phyloP scores from a whole-genome alignment of 2,329 filamentous ascomycete genomes.

The Didymella keratinophila region DNA sequence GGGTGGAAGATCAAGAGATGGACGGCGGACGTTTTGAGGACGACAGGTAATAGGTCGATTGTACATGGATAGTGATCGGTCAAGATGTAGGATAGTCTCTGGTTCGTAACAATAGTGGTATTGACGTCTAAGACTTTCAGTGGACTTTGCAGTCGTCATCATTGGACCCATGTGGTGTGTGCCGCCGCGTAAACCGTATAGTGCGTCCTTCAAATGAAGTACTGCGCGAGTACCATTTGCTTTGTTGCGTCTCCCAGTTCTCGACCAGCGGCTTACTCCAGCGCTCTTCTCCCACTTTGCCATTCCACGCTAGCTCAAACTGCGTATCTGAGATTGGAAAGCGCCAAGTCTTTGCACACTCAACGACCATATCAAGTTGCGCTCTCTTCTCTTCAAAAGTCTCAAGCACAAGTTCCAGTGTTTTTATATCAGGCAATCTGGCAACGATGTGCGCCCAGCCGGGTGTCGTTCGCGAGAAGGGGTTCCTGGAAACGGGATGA shows the following conservation, averaged over 20 bases:
- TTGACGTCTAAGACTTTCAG: too few species aligned
- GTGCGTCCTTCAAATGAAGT: not conserved
- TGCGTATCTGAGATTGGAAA: conserved; percentile 28
- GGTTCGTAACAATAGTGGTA: too few species aligned
- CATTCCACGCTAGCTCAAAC: conserved; percentile 36
- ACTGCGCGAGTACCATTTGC: not conserved
- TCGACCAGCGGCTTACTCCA: conserved; percentile 19
- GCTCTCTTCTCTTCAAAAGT: conserved; percentile 35
- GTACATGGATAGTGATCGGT: conserved; percentile 11
- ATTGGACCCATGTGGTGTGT: not conserved
- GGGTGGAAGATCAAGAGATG: conserved; percentile 42
- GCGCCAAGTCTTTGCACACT: conserved; percentile 42
- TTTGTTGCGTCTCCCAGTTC: not conserved
- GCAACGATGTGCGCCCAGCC: conserved; percentile 28
- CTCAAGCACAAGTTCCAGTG: conserved; percentile 36
- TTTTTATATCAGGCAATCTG: conserved; percentile 29
- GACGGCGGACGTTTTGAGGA: conserved; percentile 33
- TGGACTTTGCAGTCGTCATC: not conserved
- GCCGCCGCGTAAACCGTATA: conserved; percentile 1
- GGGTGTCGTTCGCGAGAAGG: not conserved
- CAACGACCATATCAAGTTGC: conserved; percentile 36
- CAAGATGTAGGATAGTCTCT: too few species aligned
- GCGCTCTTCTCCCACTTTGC: conserved; percentile 25
- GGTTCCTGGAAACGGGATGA: conserved; percentile 2
- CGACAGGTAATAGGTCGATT: conserved; percentile 28